Conservation (phyloP, 306 rosid species). For the Vigna nakashimae region DNA sequence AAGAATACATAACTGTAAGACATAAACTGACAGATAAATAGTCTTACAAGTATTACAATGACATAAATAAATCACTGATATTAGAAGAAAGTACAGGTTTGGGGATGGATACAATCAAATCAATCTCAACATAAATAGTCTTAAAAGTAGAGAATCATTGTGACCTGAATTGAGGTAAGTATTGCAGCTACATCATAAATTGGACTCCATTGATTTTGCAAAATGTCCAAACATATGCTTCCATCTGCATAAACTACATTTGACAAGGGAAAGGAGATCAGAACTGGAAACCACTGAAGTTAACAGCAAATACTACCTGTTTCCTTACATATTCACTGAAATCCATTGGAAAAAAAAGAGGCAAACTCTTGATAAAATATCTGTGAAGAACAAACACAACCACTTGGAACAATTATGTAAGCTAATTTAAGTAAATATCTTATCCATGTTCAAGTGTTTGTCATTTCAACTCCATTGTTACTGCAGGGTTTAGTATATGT, state of each 20-base stretch:
- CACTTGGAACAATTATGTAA: neutral
- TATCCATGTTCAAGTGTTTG: neutral
- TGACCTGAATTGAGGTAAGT: slow-evolving; percentile 92
- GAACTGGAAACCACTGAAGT: slow-evolving; percentile 21
- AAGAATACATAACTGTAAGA: neutral
- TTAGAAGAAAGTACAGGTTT: no score
- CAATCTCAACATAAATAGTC: no score
- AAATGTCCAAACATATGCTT: slow-evolving; percentile 86
- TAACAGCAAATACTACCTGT: slow-evolving; percentile 8
- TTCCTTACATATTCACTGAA: neutral
- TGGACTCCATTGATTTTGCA: slow-evolving; percentile 95
- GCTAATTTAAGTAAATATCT: neutral
- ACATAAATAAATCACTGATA: no score
- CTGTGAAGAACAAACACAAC: neutral
- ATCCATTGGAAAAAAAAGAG: neutral
- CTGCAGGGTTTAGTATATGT: neutral
- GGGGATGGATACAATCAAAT: no score
- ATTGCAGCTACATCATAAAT: slow-evolving; percentile 90
- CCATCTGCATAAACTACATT: slow-evolving; percentile 89
- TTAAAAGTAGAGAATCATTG: neutral
- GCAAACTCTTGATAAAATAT: neutral
- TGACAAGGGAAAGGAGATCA: slow-evolving; percentile 14
- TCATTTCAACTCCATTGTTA: neutral
- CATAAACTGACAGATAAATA: neutral
- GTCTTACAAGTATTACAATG: no score